phyloP scores from a whole-genome alignment of 768 basidiomycete species.

The Arthromyces matolae region DNA sequence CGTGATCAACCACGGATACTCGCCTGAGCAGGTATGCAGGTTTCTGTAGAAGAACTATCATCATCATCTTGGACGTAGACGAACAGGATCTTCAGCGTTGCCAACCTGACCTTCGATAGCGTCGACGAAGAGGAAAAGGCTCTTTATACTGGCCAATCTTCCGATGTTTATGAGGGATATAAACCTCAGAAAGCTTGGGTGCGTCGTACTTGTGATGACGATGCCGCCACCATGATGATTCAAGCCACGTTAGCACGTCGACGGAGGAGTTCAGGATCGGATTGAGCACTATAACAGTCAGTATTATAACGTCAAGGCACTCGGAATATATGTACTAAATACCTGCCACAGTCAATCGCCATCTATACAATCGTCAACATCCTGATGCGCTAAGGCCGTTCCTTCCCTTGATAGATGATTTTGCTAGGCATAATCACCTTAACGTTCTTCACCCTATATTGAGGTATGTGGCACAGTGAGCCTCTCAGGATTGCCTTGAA shows the following conservation, averaged over 20 bases:
- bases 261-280: conserved; percentile 59
- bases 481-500: background rate
- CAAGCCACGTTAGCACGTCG: conserved; percentile 43
- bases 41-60: background rate
- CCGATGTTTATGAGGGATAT: conserved; percentile 40
- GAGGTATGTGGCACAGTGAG: conserved; percentile 17
- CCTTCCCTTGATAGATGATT: conserved; percentile 32
- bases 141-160: conserved; percentile 30
- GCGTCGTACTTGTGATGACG: background rate
- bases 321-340: too few relatives aligned
- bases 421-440: conserved; percentile 34
- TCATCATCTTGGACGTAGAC: conserved; percentile 19
- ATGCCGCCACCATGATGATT: background rate
- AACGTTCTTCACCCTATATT: conserved; percentile 35
- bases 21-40: conserved; percentile 31
- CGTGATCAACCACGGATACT: conserved; percentile 44
- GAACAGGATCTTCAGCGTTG: conserved; percentile 41
- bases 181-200: conserved; percentile 16
- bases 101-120: conserved; percentile 35
- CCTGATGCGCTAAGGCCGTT: conserved; percentile 34
- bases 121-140: conserved; percentile 38
- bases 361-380: conserved; percentile 29
- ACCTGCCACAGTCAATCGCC: conserved; percentile 27
- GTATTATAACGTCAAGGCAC: conserved; percentile 10
- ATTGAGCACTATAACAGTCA: conserved; percentile 63